A percentile compares a stretch with the other conserved stretches of the same genome.
Conservation (phyloP, 2,329 filamentous ascomycete genomes). For the Arthroderma sp. region DNA sequence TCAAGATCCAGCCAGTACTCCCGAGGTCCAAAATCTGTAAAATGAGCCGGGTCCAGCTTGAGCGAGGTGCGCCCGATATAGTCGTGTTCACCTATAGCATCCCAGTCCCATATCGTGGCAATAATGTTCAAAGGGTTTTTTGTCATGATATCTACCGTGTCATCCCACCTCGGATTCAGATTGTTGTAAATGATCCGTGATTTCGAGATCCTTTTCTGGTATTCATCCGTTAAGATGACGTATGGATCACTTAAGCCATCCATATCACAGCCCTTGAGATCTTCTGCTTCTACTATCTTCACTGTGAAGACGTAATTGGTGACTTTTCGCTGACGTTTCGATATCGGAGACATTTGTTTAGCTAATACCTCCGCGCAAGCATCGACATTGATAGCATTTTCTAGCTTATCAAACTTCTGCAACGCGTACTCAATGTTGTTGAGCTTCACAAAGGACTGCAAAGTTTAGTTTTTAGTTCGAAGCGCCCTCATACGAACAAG, state of each 20-base stretch:
- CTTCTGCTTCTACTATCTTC: conserved; percentile 95
- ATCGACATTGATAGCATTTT: conserved; percentile 82
- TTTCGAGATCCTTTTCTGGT: conserved; percentile 90
- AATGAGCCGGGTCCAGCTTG: conserved; percentile 95
- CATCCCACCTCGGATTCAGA: conserved; percentile 92
- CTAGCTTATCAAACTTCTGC: conserved; percentile 78
- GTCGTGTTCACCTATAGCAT: conserved; percentile 92
- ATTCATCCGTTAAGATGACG: conserved; percentile 91
- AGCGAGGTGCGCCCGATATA: conserved; percentile 93
- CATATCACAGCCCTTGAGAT: conserved; percentile 94
- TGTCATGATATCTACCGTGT: conserved; percentile 90
- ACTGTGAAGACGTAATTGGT: conserved; percentile 96
- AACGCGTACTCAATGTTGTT: conserved; percentile 97
- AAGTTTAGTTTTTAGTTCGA: background rate
- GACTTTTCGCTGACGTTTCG: conserved; percentile 53
- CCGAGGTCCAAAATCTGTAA: conserved; percentile 85
- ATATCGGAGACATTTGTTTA: conserved; percentile 56
- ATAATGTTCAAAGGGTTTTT: conserved; percentile 85
- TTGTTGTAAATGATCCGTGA: conserved; percentile 83
- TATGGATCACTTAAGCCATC: conserved; percentile 93
- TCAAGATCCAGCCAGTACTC: conserved; percentile 98
- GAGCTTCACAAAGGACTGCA: conserved; percentile 84
- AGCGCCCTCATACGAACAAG: background rate
- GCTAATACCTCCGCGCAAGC: conserved; percentile 72
- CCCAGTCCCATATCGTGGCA: conserved; percentile 96